Conservation (phyloP, 352 stramenopile genomes). For the Phytopythium boreale region DNA sequence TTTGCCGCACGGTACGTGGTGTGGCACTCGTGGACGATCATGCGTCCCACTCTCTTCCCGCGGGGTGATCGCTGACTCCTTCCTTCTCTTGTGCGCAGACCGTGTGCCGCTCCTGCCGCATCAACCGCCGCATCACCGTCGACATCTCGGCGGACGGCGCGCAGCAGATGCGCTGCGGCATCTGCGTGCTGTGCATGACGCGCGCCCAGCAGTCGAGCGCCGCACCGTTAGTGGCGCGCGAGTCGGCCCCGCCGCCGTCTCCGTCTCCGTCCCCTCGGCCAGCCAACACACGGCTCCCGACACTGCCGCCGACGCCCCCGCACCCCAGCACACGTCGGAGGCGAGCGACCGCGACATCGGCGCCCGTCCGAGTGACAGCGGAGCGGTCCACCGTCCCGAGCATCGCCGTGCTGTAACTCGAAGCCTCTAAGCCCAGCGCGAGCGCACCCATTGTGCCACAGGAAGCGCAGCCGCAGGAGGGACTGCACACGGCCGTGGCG, state of each 20-base stretch:
- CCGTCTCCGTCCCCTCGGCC: background rate
- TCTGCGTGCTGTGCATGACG: constrained; percentile 35
- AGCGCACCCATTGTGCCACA: background rate
- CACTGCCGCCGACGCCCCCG: too few species aligned
- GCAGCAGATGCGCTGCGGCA: constrained; percentile 31
- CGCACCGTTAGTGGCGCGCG: constrained; percentile 21
- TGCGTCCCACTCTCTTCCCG: background rate
- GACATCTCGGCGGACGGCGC: constrained; percentile 21
- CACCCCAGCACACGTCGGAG: too few species aligned
- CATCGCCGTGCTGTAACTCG: background rate
- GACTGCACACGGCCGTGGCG: too few species aligned
- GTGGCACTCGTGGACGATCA: background rate
- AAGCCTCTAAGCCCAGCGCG: background rate
- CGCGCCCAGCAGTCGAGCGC: constrained; percentile 25
- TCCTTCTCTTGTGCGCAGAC: constrained; percentile 11
- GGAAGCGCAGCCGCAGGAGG: background rate
- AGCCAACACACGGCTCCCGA: background rate
- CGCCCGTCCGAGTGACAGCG: background rate
- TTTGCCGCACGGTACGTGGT: constrained; percentile 31
- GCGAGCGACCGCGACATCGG: background rate
- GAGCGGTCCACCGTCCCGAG: background rate
- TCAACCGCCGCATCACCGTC: constrained; percentile 35
- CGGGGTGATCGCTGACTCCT: background rate
- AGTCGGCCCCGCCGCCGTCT: constrained; percentile 5
- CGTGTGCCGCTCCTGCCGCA: constrained; percentile 33